These are phyloP conservation scores for Aquilaria yunnanensis DNA, from an alignment of 345 rosid genomes.

Conservation along the genomic window DNA sequence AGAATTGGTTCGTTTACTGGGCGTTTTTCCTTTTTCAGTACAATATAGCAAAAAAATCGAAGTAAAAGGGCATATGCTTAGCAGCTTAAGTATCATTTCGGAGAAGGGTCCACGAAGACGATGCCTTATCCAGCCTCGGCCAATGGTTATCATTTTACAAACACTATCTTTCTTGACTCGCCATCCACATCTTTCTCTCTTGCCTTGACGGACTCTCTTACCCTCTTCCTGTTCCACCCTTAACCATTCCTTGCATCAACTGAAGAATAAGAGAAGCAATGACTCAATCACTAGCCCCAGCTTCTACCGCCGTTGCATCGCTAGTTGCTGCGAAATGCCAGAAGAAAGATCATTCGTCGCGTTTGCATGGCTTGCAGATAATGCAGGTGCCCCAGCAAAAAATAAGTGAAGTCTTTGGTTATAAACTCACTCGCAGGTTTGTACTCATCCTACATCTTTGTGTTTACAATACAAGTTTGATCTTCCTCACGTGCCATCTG, in stretches of 20 bases:
- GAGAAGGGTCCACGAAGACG: constrained; percentile 17
- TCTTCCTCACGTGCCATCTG: not conserved
- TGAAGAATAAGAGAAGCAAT: constrained; percentile 8
- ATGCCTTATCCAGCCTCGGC: constrained; percentile 43
- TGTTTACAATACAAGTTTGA: no score
- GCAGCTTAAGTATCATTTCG: no score
- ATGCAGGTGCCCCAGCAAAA: constrained; percentile 13
- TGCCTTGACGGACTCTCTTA: not conserved
- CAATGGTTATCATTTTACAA: constrained; percentile 29
- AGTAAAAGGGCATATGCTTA: no score
- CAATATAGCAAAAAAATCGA: no score
- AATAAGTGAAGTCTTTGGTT: constrained; percentile 10
- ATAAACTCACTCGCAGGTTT: constrained; percentile 40
- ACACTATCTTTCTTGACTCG: constrained; percentile 15
- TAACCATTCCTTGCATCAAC: constrained; percentile 10
- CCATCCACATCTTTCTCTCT: constrained; percentile 11
- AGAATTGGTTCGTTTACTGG: no score
- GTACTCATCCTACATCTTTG: not conserved
- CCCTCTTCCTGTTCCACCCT: not conserved
- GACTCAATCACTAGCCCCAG: constrained; percentile 40
- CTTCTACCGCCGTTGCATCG: constrained; percentile 22
- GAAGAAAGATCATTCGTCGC: not conserved
- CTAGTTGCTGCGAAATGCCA: constrained; percentile 15
- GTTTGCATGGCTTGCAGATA: constrained; percentile 17
- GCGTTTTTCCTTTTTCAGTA: no score